These are phyloP conservation scores for Combretum micranthum DNA, from an alignment of 345 rosid species.

Conservation along the genomic window DNA sequence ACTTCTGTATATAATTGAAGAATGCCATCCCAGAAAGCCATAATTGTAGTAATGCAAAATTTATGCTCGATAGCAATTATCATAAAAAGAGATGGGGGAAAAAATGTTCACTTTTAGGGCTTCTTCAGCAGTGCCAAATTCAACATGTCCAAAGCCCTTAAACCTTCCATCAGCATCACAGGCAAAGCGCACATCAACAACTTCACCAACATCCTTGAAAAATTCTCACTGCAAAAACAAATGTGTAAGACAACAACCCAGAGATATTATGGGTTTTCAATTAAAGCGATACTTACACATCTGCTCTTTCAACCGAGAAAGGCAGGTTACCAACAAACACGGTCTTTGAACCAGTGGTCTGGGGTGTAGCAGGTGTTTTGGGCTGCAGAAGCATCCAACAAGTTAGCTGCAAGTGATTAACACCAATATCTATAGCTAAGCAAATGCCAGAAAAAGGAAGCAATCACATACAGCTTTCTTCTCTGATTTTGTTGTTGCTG, in stretches of 20 bases:
- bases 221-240: conserved; percentile 40
- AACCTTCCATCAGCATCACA: conserved; percentile 38
- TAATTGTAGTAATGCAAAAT: background rate
- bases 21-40: background rate
- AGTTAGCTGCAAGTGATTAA: background rate
- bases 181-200: conserved; percentile 66
- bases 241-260: background rate
- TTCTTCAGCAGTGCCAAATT: conserved; percentile 57
- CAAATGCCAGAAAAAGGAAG: background rate
- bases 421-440: background rate
- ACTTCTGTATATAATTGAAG: too few relatives aligned
- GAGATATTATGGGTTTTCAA: too few relatives aligned
- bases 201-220: conserved; percentile 63
- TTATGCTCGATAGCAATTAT: background rate
- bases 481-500: conserved; percentile 22
- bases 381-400: conserved; percentile 31
- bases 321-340: conserved; percentile 69
- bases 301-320: conserved; percentile 40
- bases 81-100: background rate
- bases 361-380: conserved; percentile 55
- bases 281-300: conserved; percentile 45
- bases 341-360: conserved; percentile 47
- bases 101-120: conserved; percentile 50
- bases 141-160: conserved; percentile 82
- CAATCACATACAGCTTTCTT: conserved; percentile 31